phyloP scores from a whole-genome alignment of 2,329 filamentous ascomycete species.

The Zalaria obscura region DNA sequence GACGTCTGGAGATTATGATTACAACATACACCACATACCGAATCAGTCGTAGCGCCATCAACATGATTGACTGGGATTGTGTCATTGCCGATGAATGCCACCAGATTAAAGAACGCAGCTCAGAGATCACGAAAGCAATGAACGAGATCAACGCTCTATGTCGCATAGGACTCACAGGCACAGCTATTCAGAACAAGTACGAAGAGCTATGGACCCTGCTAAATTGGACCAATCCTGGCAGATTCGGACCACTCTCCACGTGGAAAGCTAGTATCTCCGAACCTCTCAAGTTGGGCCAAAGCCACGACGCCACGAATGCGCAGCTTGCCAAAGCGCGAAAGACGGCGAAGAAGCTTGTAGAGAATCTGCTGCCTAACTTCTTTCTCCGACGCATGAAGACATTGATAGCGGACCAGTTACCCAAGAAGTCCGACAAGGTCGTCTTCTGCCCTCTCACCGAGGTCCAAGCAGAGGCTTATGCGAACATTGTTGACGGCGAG shows the following conservation, averaged over 20 bases:
- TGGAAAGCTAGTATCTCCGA: slow-evolving; percentile 70
- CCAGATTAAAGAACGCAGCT: slow-evolving; percentile 62
- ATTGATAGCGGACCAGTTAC: slow-evolving; percentile 79
- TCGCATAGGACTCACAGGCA: slow-evolving; percentile 84
- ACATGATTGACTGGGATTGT: slow-evolving; percentile 82
- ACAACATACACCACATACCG: slow-evolving; percentile 86
- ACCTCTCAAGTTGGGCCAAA: slow-evolving; percentile 76
- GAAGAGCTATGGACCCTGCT: slow-evolving; percentile 92
- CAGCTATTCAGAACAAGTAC: slow-evolving; percentile 95
- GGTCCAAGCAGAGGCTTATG: slow-evolving; percentile 68
- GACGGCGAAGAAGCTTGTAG: slow-evolving; percentile 70
- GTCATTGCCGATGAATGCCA: slow-evolving; percentile 94
- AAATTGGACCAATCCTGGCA: slow-evolving; percentile 88
- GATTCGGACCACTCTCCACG: slow-evolving; percentile 49
- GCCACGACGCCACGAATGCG: slow-evolving; percentile 73
- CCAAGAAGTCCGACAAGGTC: slow-evolving; percentile 86
- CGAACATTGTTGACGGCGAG: slow-evolving; percentile 62
- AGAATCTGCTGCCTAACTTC: slow-evolving; percentile 77
- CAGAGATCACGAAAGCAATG: slow-evolving; percentile 74
- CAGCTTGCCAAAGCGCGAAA: slow-evolving; percentile 70
- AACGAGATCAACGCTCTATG: slow-evolving; percentile 83
- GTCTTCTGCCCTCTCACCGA: slow-evolving; percentile 88
- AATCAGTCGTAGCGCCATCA: slow-evolving; percentile 62
- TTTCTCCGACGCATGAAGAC: slow-evolving; percentile 90
- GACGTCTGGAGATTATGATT: slow-evolving; percentile 77